Base-by-base conservation (phyloP, 768 basidiomycete species). In the Termitomyces sp. region DNA sequence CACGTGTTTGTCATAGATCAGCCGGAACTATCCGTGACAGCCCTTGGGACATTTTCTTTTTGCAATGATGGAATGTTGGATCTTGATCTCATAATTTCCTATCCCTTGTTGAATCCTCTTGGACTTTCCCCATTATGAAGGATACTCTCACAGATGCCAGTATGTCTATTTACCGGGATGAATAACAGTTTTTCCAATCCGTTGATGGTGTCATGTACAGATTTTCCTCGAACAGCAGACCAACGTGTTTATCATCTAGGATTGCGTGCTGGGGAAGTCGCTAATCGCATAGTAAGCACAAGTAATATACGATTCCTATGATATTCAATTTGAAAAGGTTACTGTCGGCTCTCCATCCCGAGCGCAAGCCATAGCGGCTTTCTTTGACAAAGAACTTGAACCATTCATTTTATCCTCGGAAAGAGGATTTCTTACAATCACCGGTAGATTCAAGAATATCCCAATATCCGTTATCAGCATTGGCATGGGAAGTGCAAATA, bases 401-500 rank as follows among this genome's bases (percentile, higher is more conserved):
- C 79, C 80, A 0, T 89, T 91, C 68, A 78, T 77, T 55, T 68
- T 89, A 47, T 73, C 75, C 23, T 88, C 87, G 17, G 89, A 91
- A 63, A 79, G 91, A 47, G 89, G 89, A 3, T 93, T 91, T 69
- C 68, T 83, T 57, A 88, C 85, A 4, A 79, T 88, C 50, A 88
- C 88, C 5, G 88, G 88, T 11, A 75, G 79, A 34, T 88, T 83
- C 68, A 76, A 75, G 43, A 80, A 79, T 46, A 68, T 78, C 16
- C 88, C 89, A 8, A 68, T 92, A 28, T 88, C 85, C 6, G 80
- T 92, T 40, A 74, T 90, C 41, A 87, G 86, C 61, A 91, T 91
- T 54, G 91, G 91, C 12, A 93, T 92, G 91, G 91, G 91, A 19
- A 76, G 73, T 57, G 81, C 89, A 0, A 92, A 89, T 71, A 86